Evolutionary conservation across 2,329 filamentous ascomycete species (phyloP).

Genomic region (Ustilaginoidea virens): DNA sequence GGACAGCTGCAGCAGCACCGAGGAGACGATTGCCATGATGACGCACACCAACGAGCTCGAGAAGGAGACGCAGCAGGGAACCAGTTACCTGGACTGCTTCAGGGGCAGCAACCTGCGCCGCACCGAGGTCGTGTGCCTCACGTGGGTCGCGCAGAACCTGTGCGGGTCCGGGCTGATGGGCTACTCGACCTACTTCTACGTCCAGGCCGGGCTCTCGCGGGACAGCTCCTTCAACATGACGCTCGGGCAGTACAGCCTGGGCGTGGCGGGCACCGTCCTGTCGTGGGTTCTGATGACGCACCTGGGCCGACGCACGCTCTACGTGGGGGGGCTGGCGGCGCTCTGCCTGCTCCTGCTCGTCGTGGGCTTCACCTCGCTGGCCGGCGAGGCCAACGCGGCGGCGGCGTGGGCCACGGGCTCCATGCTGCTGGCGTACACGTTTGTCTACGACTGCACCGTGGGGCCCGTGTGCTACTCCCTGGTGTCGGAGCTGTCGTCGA

Average conservation of each 20-base stretch:
- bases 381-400: slow-evolving; percentile 38
- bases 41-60: slow-evolving; percentile 19
- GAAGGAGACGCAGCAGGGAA: slow-evolving; percentile 15
- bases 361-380: slow-evolving; percentile 45
- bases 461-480: slow-evolving; percentile 73
- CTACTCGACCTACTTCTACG: slow-evolving; percentile 38
- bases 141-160: slow-evolving; percentile 38
- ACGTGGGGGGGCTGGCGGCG: slow-evolving; percentile 51
- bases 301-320: slow-evolving; percentile 54
- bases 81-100: slow-evolving; percentile 26
- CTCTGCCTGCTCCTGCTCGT: slow-evolving; percentile 56
- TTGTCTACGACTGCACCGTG: slow-evolving; percentile 65
- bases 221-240: slow-evolving; percentile 31
- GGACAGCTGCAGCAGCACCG: no score
- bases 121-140: slow-evolving; percentile 20
- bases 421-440: slow-evolving; percentile 59
- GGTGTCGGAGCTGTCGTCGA: slow-evolving; percentile 62
- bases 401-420: slow-evolving; percentile 45
- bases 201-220: slow-evolving; percentile 31
- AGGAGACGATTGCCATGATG: slow-evolving; percentile 21
- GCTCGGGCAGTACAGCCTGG: slow-evolving; percentile 41
- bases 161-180: slow-evolving; percentile 39
- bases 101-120: slow-evolving; percentile 22
- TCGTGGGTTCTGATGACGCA: slow-evolving; percentile 58
- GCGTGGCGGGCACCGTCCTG: slow-evolving; percentile 58